Percentiles rank a stretch among this genome's conserved stretches.
These are phyloP conservation scores for Annulohypoxylon stygium DNA, from an alignment of 495 filamentous ascomycete genomes.

Conservation along the genomic window DNA sequence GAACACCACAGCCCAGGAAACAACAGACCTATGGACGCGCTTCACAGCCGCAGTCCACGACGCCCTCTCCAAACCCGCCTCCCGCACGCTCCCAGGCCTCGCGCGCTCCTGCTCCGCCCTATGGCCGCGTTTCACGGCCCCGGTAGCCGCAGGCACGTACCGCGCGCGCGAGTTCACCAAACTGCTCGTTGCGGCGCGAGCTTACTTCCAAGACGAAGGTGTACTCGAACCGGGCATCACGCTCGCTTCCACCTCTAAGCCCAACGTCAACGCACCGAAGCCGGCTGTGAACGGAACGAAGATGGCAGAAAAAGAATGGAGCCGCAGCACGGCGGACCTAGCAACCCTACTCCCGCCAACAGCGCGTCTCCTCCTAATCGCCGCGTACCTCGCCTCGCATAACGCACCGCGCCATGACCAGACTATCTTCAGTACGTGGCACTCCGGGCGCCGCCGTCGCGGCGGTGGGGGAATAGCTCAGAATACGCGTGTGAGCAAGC, in stretches of 20 bases:
- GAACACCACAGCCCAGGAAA: conserved; percentile 57
- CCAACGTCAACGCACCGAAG: conserved; percentile 27
- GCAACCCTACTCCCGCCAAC: conserved; percentile 77
- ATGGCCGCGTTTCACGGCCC: conserved; percentile 77
- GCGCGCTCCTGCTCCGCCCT: conserved; percentile 68
- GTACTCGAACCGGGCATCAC: conserved; percentile 79
- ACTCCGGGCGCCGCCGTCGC: conserved; percentile 64
- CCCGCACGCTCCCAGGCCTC: conserved; percentile 73
- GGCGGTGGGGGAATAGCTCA: conserved; percentile 50
- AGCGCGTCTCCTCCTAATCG: conserved; percentile 83
- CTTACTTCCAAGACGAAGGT: conserved; percentile 81
- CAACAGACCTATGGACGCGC: conserved; percentile 79
- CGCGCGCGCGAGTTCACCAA: conserved; percentile 83
- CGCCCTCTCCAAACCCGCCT: conserved; percentile 74
- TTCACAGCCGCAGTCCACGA: conserved; percentile 83
- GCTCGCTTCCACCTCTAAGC: conserved; percentile 46
- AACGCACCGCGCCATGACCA: conserved; percentile 83
- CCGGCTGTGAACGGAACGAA: conserved; percentile 10
- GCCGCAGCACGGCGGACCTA: conserved; percentile 46
- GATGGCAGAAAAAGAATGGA: conserved; percentile 15
- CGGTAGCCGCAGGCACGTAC: conserved; percentile 73
- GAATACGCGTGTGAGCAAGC: conserved; percentile 42
- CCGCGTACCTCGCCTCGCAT: conserved; percentile 92
- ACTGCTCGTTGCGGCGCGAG: conserved; percentile 78
- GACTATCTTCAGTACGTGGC: conserved; percentile 85